Evolutionary conservation across 257 asterid species (phyloP).

Genomic region (Solanum sitiens): DNA sequence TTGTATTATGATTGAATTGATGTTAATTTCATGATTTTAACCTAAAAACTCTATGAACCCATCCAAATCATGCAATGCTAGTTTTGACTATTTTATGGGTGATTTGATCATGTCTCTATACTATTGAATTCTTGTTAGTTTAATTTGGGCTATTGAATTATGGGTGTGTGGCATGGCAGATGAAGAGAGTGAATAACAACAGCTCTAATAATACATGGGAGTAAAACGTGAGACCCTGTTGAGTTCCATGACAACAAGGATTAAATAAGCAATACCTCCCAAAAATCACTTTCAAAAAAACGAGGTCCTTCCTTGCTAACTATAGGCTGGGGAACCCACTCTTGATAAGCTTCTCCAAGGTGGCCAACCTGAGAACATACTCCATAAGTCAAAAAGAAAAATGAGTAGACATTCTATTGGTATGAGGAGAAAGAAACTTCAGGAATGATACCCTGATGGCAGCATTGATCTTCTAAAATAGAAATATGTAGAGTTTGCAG

Average conservation of each 20-base stretch:
- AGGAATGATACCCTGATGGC: background rate
- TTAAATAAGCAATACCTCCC: conserved; percentile 33
- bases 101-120: no score
- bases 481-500: no score
- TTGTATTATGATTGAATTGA: no score
- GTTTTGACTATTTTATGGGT: no score
- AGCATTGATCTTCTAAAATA: no score
- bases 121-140: no score
- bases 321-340: no score
- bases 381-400: background rate
- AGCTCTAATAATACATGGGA: background rate
- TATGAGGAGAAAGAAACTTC: no score
- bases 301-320: conserved; percentile 51
- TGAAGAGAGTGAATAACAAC: background rate
- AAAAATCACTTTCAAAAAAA: conserved; percentile 26
- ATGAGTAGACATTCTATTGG: background rate
- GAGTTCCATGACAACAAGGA: background rate
- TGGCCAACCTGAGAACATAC: conserved; percentile 46
- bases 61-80: no score
- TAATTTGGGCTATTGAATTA: background rate
- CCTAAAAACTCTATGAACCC: no score
- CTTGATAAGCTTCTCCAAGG: no score
- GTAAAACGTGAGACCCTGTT: background rate
- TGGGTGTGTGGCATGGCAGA: background rate
- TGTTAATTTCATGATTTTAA: no score